These are phyloP conservation scores for Mortierella sp. DNA, from an alignment of 371 early-diverging fungal species.

Conservation along the genomic window DNA sequence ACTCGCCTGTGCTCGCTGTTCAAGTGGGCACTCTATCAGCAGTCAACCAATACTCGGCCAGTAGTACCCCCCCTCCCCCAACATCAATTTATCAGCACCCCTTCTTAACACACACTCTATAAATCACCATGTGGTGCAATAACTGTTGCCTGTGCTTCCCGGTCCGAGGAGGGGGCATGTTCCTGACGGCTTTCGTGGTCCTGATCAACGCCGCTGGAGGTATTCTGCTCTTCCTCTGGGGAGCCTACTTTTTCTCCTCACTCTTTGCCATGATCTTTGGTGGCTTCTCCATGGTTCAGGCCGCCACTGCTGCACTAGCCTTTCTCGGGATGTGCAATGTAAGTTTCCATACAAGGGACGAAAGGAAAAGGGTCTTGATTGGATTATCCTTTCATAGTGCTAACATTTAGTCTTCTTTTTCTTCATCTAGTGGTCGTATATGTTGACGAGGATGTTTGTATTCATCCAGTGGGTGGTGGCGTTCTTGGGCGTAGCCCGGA, in stretches of 20 bases:
- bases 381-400: not conserved
- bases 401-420: not conserved
- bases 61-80: not conserved
- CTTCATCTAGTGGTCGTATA: constrained; percentile 43
- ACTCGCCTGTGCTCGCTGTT: not conserved
- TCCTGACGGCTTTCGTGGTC: constrained; percentile 28
- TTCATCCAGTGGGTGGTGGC: constrained; percentile 42
- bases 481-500: constrained; percentile 32
- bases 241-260: constrained; percentile 44
- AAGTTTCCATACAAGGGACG: constrained; percentile 8
- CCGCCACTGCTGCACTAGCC: constrained; percentile 38
- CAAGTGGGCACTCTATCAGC: not conserved
- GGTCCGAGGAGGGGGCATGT: constrained; percentile 49
- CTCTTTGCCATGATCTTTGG: constrained; percentile 44
- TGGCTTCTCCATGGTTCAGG: constrained; percentile 45
- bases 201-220: constrained; percentile 38
- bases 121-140: constrained; percentile 49
- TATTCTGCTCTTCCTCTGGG: constrained; percentile 46
- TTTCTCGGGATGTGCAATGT: constrained; percentile 51
- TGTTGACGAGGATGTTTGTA: constrained; percentile 49
- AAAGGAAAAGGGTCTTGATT: not conserved
- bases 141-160: constrained; percentile 49
- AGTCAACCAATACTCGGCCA: not conserved
- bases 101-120: not conserved
- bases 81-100: not conserved